A percentile compares a stretch with the other conserved stretches of the same genome.
phyloP scores from a whole-genome alignment of 2,329 filamentous ascomycete species.

The Sporothrix inflata region DNA sequence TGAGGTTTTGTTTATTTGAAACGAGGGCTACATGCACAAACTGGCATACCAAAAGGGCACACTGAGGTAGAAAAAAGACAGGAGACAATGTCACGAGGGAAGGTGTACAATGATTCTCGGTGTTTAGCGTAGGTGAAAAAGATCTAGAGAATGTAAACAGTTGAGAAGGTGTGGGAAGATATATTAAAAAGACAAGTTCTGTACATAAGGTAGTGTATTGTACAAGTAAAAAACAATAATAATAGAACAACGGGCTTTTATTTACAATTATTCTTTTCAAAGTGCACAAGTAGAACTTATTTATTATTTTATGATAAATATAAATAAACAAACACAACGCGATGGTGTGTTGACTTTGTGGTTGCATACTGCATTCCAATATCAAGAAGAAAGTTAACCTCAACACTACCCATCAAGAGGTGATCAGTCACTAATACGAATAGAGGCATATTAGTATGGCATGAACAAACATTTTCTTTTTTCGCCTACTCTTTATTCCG shows the following conservation, averaged over 20 bases:
- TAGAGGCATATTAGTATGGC: background rate
- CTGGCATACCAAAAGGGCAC: background rate
- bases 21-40: background rate
- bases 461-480: background rate
- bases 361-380: slow-evolving; percentile 1
- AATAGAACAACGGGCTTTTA: background rate
- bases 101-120: background rate
- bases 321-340: background rate
- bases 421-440: background rate
- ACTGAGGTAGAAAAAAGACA: background rate
- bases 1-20: background rate
- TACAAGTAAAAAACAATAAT: background rate
- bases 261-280: background rate
- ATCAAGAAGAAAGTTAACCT: background rate
- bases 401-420: background rate
- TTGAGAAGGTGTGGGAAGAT: no score
- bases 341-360: background rate
- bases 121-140: background rate
- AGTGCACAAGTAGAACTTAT: no score
- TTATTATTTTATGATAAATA: background rate
- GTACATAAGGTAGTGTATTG: no score
- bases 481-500: no score
- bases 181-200: no score
- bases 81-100: background rate
- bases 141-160: background rate